Evolutionary conservation across 805 yeast species (phyloP), one percentile per base, ranked within the genome.

Genomic region (Myxozyma sirexii): DNA sequence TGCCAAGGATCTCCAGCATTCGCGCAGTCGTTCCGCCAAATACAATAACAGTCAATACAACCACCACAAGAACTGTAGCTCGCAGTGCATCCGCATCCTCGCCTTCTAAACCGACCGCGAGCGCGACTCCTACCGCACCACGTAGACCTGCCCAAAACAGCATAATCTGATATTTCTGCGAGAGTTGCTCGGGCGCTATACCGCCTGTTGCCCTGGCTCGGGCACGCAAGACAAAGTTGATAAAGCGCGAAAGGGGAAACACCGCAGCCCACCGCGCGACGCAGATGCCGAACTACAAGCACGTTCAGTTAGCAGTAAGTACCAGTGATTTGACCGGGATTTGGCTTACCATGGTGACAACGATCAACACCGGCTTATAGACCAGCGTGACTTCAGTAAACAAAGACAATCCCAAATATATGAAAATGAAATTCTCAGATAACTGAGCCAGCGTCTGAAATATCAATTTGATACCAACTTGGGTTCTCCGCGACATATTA

Each of bases 11-110:
- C 72, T 94, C 99, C 60, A 94, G 81, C 99, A 94, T 94, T 46
- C 96, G 89, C 1, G 99, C 97, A 0, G 98, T 94, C 0, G 99
- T 94, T 39, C 99, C 99, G 60, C 99, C 99, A 73, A 94, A 94
- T 29, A 94, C 81, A 56, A 94, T 92, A 29, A 94, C 99, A 0
- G 99, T 94, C 48, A 94, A 77, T 31, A 94, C 99, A 10, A 94
- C 99, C 24, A 93, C 98, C 13, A 96, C 98, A 44, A 96, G 77
- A 0, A 96, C 97, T 0, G 99, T 96, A 2, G 99, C 99, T 55
- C 93, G 76, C 54, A 94, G 77, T 0, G 97, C 85, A 71, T 86
- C 85, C 65, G 92, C 93, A 57, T 89, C 85, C 70, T 93, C 97
- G 62, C 98, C 99, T 75, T 90, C 96, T 42, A 94, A 77, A 13